Evolutionary conservation across 352 stramenopile genomes (phyloP), one percentile per base, ranked within the genome.

Genomic region (Bremia lactucae): DNA sequence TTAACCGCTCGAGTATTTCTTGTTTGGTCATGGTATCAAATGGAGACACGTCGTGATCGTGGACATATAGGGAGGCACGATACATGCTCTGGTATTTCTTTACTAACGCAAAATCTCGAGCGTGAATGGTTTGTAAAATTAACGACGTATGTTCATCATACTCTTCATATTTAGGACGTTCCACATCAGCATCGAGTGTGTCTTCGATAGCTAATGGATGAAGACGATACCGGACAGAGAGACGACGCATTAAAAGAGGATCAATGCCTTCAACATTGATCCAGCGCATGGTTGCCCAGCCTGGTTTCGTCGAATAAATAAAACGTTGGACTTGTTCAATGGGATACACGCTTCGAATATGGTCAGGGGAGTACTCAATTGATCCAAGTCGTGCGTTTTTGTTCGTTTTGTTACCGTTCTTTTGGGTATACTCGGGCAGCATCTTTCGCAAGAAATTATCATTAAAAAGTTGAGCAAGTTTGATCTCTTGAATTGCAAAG

Each of bases 401-500:
- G n/a, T n/a, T n/a, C 7, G 25, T 29, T 16, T 24, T 49, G 8
- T 42, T 28, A n/a, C 37, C 43, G 19, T 48, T 55, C 9, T 55
- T 14, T n/a, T 52, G 34, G 6, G 47, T 59, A 28, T 62, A 59
- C 19, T 71, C 52, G 0, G 40, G 34, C 9, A 56, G 56, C 48
- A 62, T 59, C 2, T 88, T 65, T 0, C 38, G 52, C 15, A 88
- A 13, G 44, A 83, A 83, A 18, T 69, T 58, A 10, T 69, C 47
- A 24, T 67, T 81, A 36, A 94, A 89, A 36, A 94, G 69, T 34
- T 93, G 77, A 11, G 80, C 82, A 21, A 92, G 56, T 48, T 94
- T 94, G 48, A 94, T 87, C 37, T 88, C 81, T 42, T 94, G 82
- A 29, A 94, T 81, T 15, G 80, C 76, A 23, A 77, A 73, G 44